Conservation (phyloP, 371 early-diverging fungal genomes). For the Mortierella sp. region DNA sequence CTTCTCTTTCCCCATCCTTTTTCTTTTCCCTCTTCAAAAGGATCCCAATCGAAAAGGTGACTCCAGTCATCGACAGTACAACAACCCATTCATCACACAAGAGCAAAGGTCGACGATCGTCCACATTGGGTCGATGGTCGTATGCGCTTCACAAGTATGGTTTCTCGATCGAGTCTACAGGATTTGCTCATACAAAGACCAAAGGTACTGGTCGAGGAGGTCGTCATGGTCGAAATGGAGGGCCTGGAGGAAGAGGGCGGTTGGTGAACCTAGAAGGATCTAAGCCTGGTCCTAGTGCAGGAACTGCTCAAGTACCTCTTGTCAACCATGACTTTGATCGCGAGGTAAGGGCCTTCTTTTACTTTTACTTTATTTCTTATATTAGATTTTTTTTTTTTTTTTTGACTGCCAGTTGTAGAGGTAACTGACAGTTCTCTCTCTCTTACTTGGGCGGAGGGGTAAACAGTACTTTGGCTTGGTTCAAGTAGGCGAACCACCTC, state of each 20-base stretch:
- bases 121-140: conserved; percentile 16
- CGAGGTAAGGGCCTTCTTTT: conserved; percentile 16
- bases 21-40: not conserved
- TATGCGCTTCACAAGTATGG: conserved; percentile 24
- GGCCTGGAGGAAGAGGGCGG: not conserved
- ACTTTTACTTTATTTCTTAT: not conserved
- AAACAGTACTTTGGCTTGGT: conserved; percentile 44
- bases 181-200: not conserved
- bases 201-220: conserved; percentile 1
- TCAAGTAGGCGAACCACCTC: conserved; percentile 67
- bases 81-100: no score
- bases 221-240: conserved; percentile 5
- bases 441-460: not conserved
- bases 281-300: no score
- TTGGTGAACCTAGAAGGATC: no score
- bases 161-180: conserved; percentile 2
- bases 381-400: no score
- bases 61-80: not conserved
- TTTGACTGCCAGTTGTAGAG: not conserved
- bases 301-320: conserved; percentile 4
- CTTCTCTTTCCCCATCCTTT: not conserved
- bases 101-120: not conserved
- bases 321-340: conserved; percentile 17
- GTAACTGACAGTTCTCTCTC: no score
- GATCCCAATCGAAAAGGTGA: conserved; percentile 11